These are phyloP conservation scores for Cymodocea nodosa DNA, from an alignment of 116 monocot genomes.

Conservation along the genomic window DNA sequence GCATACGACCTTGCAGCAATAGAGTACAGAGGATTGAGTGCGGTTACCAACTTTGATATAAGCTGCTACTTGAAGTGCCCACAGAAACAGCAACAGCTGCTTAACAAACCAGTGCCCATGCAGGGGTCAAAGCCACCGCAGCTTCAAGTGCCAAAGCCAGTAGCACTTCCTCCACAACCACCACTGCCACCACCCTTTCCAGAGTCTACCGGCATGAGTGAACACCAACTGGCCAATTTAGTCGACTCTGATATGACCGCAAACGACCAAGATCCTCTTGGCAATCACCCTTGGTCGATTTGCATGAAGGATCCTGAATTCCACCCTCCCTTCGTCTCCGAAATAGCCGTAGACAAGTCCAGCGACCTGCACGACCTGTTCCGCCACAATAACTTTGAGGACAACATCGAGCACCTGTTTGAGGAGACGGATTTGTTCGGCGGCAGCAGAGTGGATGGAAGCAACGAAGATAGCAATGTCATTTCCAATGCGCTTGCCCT, in stretches of 20 bases:
- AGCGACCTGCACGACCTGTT: conserved; percentile 17
- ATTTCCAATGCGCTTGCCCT: background rate
- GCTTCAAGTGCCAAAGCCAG: conserved; percentile 1
- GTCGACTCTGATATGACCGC: background rate
- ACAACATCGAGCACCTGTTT: conserved; percentile 40
- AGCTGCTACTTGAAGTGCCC: conserved; percentile 29
- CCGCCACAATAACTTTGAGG: conserved; percentile 24
- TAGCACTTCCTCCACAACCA: background rate
- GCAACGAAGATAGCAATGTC: background rate
- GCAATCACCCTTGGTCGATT: conserved; percentile 24
- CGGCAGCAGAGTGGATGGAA: background rate
- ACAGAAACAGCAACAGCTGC: conserved; percentile 1
- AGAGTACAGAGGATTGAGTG: conserved; percentile 56
- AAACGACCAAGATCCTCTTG: conserved; percentile 5
- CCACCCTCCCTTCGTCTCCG: conserved; percentile 5
- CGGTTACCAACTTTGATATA: conserved; percentile 84
- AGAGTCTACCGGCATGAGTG: background rate
- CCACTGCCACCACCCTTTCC: background rate
- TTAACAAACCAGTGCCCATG: background rate
- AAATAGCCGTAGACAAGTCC: conserved; percentile 8
- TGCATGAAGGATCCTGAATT: conserved; percentile 17
- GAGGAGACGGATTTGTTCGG: conserved; percentile 11
- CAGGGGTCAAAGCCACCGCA: background rate
- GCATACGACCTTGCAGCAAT: conserved; percentile 89
- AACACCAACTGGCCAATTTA: background rate